A percentile compares a stretch with the other conserved stretches of the same genome.
Conservation (phyloP, 1,284 basidiomycete species). For the Mycosarcoma maydis region DNA sequence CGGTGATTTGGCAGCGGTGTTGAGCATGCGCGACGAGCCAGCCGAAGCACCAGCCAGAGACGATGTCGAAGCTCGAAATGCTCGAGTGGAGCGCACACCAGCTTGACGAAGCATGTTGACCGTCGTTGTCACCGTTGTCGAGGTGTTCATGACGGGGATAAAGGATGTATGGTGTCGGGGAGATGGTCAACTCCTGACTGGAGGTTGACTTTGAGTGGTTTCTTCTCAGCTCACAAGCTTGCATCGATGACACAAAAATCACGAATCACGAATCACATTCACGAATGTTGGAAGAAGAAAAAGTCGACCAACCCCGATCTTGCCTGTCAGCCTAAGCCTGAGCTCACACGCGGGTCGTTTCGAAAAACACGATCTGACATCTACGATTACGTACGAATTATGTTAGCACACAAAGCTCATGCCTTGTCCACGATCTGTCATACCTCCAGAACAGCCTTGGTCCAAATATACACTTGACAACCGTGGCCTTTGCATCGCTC, state of each 20-base stretch:
- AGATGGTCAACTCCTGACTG: not conserved
- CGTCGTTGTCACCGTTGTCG: conserved; percentile 29
- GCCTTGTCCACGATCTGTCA: not conserved
- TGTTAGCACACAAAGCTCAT: too few relatives aligned
- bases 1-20: conserved; percentile 21
- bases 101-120: conserved; percentile 36
- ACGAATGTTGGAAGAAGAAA: conserved; percentile 1
- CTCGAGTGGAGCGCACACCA: conserved; percentile 4
- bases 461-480: too few relatives aligned
- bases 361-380: not conserved
- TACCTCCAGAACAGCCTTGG: conserved; percentile 10
- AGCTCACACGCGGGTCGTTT: too few relatives aligned
- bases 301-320: not conserved
- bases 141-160: conserved; percentile 19
- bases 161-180: not conserved
- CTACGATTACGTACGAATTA: not conserved
- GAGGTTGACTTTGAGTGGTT: not conserved
- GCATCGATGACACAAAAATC: too few relatives aligned
- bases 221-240: too few relatives aligned
- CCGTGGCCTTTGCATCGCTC: too few relatives aligned
- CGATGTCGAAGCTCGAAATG: conserved; percentile 3
- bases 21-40: conserved; percentile 14
- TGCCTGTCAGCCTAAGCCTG: too few relatives aligned
- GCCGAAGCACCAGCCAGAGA: not conserved
- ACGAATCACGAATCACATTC: too few relatives aligned